phyloP scores from a whole-genome alignment of 2,329 filamentous ascomycete species.

The Cryphonectria carpinicola region DNA sequence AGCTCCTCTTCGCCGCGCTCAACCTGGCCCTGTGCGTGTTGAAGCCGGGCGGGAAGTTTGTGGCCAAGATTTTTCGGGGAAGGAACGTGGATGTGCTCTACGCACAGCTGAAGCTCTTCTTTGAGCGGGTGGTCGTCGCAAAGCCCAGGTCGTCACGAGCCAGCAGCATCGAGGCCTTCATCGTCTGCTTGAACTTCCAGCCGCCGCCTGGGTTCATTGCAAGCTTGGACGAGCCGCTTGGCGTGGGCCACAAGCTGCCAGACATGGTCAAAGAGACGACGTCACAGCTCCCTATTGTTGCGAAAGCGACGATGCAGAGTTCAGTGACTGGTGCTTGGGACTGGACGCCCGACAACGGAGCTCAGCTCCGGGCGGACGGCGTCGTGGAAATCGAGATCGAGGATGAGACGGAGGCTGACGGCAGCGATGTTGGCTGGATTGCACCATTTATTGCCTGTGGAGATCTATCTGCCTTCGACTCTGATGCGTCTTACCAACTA shows the following conservation, averaged over 20 bases:
- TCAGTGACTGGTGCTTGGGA: conserved; percentile 50
- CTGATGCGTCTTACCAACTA: conserved; percentile 90
- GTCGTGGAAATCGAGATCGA: conserved; percentile 56
- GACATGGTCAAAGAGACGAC: conserved; percentile 51
- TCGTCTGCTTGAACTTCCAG: conserved; percentile 88
- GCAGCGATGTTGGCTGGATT: conserved; percentile 72
- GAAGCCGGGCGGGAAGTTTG: conserved; percentile 90
- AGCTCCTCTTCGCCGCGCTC: conserved; percentile 90
- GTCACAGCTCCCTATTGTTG: conserved; percentile 46
- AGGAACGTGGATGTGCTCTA: conserved; percentile 96
- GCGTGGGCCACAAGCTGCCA: conserved; percentile 61
- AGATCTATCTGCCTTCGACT: conserved; percentile 91
- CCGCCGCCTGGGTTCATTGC: conserved; percentile 78
- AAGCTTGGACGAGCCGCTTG: conserved; percentile 75
- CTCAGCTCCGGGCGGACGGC: conserved; percentile 34
- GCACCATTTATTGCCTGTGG: conserved; percentile 97
- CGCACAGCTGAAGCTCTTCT: conserved; percentile 90
- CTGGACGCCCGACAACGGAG: conserved; percentile 27
- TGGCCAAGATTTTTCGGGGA: conserved; percentile 96
- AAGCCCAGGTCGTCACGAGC: conserved; percentile 95
- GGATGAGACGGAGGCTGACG: conserved; percentile 43
- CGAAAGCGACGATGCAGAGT: conserved; percentile 52
- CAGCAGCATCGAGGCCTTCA: conserved; percentile 94
- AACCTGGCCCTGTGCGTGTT: conserved; percentile 93
- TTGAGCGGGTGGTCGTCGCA: conserved; percentile 83